phyloP scores from a whole-genome alignment of 208 protist species.

The Acanthamoeba castellanii region DNA sequence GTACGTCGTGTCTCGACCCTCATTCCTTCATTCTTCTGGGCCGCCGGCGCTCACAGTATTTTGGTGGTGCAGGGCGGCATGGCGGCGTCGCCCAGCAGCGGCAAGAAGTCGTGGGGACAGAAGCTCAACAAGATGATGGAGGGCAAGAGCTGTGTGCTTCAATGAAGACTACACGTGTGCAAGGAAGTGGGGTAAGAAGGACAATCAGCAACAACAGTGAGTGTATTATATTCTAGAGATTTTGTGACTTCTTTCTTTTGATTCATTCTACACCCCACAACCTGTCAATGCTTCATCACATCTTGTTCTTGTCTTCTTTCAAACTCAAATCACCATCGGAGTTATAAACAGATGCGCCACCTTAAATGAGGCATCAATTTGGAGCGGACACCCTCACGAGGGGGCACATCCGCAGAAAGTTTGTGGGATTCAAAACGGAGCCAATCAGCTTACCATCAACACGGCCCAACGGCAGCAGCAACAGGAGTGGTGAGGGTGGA shows the following conservation, averaged over 20 bases:
- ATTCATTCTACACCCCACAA: too few species aligned
- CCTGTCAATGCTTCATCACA: too few species aligned
- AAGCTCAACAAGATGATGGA: slow-evolving; percentile 35
- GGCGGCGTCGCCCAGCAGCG: not conserved
- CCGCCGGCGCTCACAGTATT: not conserved
- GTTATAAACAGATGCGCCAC: not conserved
- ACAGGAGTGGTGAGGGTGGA: too few species aligned
- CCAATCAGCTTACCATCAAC: not conserved
- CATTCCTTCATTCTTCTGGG: not conserved
- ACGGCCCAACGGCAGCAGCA: not conserved
- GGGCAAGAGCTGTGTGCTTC: not conserved
- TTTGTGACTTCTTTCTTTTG: not conserved
- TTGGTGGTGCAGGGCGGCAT: not conserved
- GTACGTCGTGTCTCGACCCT: not conserved
- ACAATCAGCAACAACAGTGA: not conserved
- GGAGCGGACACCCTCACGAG: not conserved
- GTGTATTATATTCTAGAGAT: not conserved
- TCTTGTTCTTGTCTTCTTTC: not conserved
- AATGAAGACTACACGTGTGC: not conserved
- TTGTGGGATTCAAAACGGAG: not conserved
- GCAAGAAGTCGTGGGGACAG: not conserved
- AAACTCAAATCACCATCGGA: not conserved
- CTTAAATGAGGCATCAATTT: not conserved
- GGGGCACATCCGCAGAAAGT: slow-evolving; percentile 8
- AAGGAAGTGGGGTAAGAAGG: not conserved